Evolutionary conservation across 2,329 filamentous ascomycete genomes (phyloP).

Genomic region (Microcyclosporella mali): DNA sequence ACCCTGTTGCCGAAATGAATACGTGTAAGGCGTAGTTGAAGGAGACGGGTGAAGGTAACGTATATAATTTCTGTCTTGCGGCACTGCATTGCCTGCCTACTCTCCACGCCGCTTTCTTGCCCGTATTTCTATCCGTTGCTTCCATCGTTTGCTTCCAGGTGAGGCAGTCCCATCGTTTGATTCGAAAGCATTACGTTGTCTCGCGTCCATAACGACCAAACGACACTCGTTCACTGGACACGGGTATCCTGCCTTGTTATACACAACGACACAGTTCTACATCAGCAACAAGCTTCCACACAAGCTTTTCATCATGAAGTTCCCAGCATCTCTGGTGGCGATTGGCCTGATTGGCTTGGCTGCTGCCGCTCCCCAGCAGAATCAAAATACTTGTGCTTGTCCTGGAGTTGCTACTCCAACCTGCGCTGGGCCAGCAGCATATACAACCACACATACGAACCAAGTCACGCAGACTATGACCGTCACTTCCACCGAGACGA

Average conservation of each 20-base stretch:
- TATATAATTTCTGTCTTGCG: not conserved
- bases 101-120: too few relatives aligned
- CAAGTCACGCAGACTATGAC: not conserved
- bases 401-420: constrained; percentile 33
- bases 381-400: constrained; percentile 27
- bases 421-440: constrained; percentile 7
- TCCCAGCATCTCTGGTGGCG: constrained; percentile 36
- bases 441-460: constrained; percentile 1
- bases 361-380: constrained; percentile 43
- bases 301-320: constrained; percentile 26
- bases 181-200: constrained; percentile 30
- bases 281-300: constrained; percentile 3
- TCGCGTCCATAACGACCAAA: constrained; percentile 5
- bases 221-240: constrained; percentile 14
- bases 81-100: constrained; percentile 5
- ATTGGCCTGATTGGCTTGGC: constrained; percentile 42
- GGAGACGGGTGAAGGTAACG: too few relatives aligned
- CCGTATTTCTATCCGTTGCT: too few relatives aligned
- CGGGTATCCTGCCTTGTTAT: constrained; percentile 2
- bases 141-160: constrained; percentile 13
- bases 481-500: constrained; percentile 15
- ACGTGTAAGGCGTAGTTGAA: too few relatives aligned
- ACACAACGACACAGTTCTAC: constrained; percentile 1
- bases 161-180: constrained; percentile 3
- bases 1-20: too few relatives aligned